Evolutionary conservation across 176 grass and related monocot species (phyloP), one percentile per base, ranked within the genome.

Genomic region (Hyparrhenia diplandra): DNA sequence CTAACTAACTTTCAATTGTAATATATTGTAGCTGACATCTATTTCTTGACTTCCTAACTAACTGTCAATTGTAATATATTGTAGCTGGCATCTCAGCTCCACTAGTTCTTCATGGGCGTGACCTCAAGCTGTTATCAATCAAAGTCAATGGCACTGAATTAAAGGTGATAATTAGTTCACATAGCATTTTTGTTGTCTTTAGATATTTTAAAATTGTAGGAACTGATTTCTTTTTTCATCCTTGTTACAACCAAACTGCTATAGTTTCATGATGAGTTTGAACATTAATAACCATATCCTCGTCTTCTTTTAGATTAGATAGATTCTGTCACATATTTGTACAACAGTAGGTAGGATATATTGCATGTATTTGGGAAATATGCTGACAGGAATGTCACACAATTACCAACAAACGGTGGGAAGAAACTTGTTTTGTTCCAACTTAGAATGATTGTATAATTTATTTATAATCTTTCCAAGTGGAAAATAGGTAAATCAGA

Each of bases 81-180:
- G 12, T 80, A 74, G 43, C 69, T 81, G 90, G 90, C 64, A 71
- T 17, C 78, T 88, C 90, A 64, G 82, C 88, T 80, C 92, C 96
- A 36, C 69, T 95, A 39, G 82, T 91, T 88, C 96, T 95, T 87
- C 79, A 99, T 21, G 96, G 96, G 74, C 20, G 67, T 76, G 90
- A 93, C 73, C 82, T 99, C 27, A 99, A 99, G 73, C 90, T 99
- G 69, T 34, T 95, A 89, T 93, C 90, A 57, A 82, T 99, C 78
- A 99, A 99, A 95, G 41, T 95, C 77, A 82, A 95, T 82, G 92
- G 85, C 82, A 90, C 80, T 30, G 92, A 93, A 68, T 75, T 95
- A 69, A 88, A 99, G 90, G 92, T 94, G 46, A 35, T 82, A 73
- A 69, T 43, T 27, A 17, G 32, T 70, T 82, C 55, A 77, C 79